Conservation (phyloP, 257 asterid species). For the Solanum gracilifrons region DNA sequence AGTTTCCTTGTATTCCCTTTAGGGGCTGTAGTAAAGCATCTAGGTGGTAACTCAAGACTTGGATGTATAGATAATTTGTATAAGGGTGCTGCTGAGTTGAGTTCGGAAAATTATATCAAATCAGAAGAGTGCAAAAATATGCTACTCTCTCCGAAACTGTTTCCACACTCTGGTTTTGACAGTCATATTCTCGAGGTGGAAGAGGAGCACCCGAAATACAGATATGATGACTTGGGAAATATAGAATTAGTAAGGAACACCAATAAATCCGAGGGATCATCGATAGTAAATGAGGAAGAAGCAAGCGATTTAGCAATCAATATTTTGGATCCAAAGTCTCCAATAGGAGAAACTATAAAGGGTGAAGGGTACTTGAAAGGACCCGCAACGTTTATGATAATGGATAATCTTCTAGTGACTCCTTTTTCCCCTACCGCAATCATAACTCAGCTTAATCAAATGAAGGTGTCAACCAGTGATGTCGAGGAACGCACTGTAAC, state of each 20-base stretch:
- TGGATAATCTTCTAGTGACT: not conserved
- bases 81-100: not conserved
- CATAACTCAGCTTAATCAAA: not conserved
- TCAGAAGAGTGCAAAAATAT: not conserved
- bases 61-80: constrained; percentile 3
- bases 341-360: not conserved
- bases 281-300: not conserved
- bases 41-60: not conserved
- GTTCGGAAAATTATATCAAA: not conserved
- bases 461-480: not conserved
- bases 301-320: not conserved
- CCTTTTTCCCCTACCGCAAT: not conserved
- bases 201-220: not conserved
- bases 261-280: not conserved
- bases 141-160: constrained; percentile 1
- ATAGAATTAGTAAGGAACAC: not conserved
- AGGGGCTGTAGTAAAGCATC: not conserved
- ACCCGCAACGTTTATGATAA: not conserved
- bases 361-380: constrained; percentile 4
- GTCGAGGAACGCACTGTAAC: not conserved
- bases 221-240: not conserved
- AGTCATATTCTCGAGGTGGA: not conserved
- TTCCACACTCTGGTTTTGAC: not conserved
- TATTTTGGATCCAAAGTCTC: not conserved
- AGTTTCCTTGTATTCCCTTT: not conserved